A percentile compares a stretch with the other conserved stretches of the same genome.
Conservation (phyloP, 2,329 filamentous ascomycete species). For the Penicillium sp. region DNA sequence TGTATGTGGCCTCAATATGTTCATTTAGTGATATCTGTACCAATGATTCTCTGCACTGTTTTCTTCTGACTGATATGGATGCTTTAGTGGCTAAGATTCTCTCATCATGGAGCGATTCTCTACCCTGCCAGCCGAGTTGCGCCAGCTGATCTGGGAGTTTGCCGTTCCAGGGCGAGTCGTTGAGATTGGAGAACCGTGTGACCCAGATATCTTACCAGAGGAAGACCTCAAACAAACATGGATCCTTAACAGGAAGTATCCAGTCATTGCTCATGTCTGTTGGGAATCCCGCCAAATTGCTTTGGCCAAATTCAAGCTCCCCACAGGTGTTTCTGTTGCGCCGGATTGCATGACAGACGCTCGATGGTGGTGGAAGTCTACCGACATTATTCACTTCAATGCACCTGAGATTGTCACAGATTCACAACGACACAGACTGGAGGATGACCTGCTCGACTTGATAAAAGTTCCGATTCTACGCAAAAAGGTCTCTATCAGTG, state of each 20-base stretch:
- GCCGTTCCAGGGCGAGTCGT: not conserved
- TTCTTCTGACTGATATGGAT: not conserved
- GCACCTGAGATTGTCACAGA: not conserved
- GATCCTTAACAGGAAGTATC: not conserved
- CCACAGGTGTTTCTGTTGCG: not conserved
- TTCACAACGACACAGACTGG: not conserved
- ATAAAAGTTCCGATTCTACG: not conserved
- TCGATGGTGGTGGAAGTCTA: not conserved
- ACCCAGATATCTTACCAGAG: constrained; percentile 5
- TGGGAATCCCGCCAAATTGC: not conserved
- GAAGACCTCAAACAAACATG: constrained; percentile 1
- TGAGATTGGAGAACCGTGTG: constrained; percentile 2
- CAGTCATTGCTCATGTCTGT: constrained; percentile 1
- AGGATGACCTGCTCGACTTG: not conserved
- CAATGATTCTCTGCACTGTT: not conserved
- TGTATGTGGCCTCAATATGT: not conserved
- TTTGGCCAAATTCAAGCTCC: not conserved
- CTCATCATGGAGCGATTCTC: not conserved
- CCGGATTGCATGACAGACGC: not conserved
- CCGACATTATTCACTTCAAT: constrained; percentile 6
- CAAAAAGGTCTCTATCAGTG: constrained; percentile 4
- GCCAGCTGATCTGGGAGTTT: constrained; percentile 1
- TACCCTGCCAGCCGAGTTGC: not conserved
- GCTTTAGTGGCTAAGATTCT: not conserved
- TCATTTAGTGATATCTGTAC: not conserved